A percentile compares a stretch with the other conserved stretches of the same genome.
Evolutionary conservation across 192 early-diverging fungal genomes (phyloP).

Genomic region (Irineochytrium annulatum): DNA sequence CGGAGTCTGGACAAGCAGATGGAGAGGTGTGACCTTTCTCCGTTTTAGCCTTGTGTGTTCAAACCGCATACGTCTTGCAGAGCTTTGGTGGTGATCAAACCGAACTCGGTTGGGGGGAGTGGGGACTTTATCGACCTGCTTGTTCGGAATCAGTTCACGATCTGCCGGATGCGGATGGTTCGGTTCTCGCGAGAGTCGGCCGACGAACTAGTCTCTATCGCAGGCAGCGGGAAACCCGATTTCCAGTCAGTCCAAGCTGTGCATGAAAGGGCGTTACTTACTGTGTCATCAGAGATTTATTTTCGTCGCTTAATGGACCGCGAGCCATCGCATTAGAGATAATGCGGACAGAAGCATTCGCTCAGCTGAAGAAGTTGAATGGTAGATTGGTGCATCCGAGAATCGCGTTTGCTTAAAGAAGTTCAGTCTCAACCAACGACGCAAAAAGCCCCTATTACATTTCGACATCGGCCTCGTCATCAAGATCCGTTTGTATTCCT

Average conservation of each 20-base stretch:
- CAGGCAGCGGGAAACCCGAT: constrained; percentile 10
- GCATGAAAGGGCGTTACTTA: too few species aligned
- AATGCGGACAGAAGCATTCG: too few species aligned
- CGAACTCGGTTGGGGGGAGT: constrained; percentile 19
- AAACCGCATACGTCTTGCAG: constrained; percentile 28
- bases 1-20: constrained; percentile 28
- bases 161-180: constrained; percentile 38
- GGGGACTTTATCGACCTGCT: constrained; percentile 46
- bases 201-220: constrained; percentile 15
- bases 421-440: too few species aligned
- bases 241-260: constrained; percentile 22
- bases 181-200: constrained; percentile 7
- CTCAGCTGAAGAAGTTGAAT: too few species aligned
- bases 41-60: not conserved
- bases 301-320: too few species aligned
- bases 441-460: too few species aligned
- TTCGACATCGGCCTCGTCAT: too few species aligned
- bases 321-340: too few species aligned
- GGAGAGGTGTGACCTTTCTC: constrained; percentile 39
- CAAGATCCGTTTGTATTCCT: too few species aligned
- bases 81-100: constrained; percentile 45
- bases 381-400: too few species aligned
- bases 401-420: too few species aligned
- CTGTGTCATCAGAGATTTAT: too few species aligned
- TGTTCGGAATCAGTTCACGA: constrained; percentile 27